phyloP scores from a whole-genome alignment of 2,329 filamentous ascomycete genomes.

The Orbilia quercus region DNA sequence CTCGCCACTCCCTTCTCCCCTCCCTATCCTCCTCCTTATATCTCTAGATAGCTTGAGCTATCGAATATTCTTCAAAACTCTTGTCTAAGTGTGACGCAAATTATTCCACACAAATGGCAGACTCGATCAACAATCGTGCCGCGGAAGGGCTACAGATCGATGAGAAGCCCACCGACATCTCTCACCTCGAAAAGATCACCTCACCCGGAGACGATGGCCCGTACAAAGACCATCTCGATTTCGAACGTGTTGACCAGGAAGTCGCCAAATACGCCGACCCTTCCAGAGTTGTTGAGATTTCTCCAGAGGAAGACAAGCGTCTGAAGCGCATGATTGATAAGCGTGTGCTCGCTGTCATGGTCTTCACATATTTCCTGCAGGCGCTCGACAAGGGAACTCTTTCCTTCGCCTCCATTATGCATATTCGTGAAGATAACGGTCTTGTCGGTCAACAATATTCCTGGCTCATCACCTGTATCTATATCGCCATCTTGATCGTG shows the following conservation, averaged over 20 bases:
- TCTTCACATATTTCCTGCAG: slow-evolving; percentile 78
- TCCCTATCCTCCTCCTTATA: neutral
- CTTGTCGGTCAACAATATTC: slow-evolving; percentile 66
- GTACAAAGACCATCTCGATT: slow-evolving; percentile 69
- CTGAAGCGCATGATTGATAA: slow-evolving; percentile 75
- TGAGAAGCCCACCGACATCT: slow-evolving; percentile 58
- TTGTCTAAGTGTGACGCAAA: slow-evolving; percentile 5
- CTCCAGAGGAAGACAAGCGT: slow-evolving; percentile 70
- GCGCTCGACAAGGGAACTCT: slow-evolving; percentile 76
- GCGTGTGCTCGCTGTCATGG: slow-evolving; percentile 76
- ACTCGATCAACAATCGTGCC: slow-evolving; percentile 27
- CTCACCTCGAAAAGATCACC: slow-evolving; percentile 67
- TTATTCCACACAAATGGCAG: slow-evolving; percentile 29
- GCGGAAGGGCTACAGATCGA: slow-evolving; percentile 22
- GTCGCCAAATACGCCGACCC: slow-evolving; percentile 75
- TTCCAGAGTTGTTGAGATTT: slow-evolving; percentile 68
- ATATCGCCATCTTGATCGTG: slow-evolving; percentile 76
- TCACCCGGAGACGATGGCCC: slow-evolving; percentile 41
- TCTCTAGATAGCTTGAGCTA: slow-evolving; percentile 17
- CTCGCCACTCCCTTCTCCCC: neutral
- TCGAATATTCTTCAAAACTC: slow-evolving; percentile 4
- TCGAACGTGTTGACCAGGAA: slow-evolving; percentile 74
- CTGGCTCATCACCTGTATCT: slow-evolving; percentile 80
- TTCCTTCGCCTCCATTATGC: slow-evolving; percentile 73
- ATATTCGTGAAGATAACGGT: slow-evolving; percentile 65